Evolutionary conservation across 306 rosid species (phyloP), one percentile per base, ranked within the genome.

Genomic region (Quillaja saponaria): DNA sequence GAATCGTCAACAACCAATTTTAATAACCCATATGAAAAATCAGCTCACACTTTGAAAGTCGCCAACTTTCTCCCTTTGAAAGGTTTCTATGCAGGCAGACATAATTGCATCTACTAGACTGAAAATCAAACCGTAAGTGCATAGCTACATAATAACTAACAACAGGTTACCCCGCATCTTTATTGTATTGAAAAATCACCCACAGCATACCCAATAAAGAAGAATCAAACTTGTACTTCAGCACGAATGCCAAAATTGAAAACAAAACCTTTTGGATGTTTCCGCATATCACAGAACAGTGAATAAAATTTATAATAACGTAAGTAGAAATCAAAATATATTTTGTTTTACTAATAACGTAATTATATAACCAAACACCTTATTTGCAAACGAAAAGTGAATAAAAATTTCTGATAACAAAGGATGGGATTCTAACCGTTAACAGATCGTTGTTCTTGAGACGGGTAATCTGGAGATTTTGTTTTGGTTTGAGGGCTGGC

Each of bases 401-500:
- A 1, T 8, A 51, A 58, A 46, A 21, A 46, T 66, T 56, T 5
- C 18, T 34, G 71, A 68, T 8, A 50, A 28, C 3, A 1, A 6
- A 66, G 44, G 71, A 41, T 51, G 21, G 50, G 28, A 69, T 50
- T 60, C 77, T 48, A 65, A 92, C 99, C 57, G 91, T 80, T 61
- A 89, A 89, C 6, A 92, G 99, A 82, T 92, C 81, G 46, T 55
- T 31, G n/a, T 84, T 84, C 60, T 84, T 85, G 52, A 92, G 63
- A 18, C 46, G 84, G 33, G 53, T 74, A 35, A 80, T 76, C 44
- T 74, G 88, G 15, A 89, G 84, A 77, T 84, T 76, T 35, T 64
- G 71, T 65, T 92, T 92, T 39, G 96, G 82, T 74, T 86, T 86
- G 78, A 92, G 72, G 49, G 53, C 4, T 2, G 98, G 98, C 95